Evolutionary conservation across 345 rosid genomes (phyloP), one percentile per base, ranked within the genome.

Genomic region (Eucalyptus cloeziana): DNA sequence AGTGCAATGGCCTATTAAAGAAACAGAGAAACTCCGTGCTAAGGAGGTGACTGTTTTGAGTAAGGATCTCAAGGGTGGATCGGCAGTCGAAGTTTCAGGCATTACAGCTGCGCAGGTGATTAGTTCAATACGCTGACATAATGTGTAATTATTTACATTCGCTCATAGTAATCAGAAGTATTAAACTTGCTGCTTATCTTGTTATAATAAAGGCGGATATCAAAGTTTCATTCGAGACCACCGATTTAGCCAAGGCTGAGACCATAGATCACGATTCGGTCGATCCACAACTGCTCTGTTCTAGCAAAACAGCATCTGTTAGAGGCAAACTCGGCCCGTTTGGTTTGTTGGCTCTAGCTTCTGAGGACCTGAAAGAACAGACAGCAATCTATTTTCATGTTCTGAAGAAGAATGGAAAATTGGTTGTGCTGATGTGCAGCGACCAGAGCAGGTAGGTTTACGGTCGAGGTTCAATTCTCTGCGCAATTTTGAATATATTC

Each of bases 1-100:
- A 89, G 37, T 95, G 3, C 98, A 95, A 87, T 96, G 96, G 98
- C 99, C 99, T 7, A 37, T 96, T 49, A 91, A 47, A 85, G 97
- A 96, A 88, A 24, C 93, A 51, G 95, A 96, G 88, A 91, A 79
- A 30, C 88, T 93, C 14, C 94, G 94, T 31, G 80, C 58, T 1
- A 86, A 89, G 1, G 89, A 88, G 51, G 93, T 94, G 54, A 90
- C 88, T 56, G 52, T 90, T 67, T 81, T 40, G 6, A 86, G 80
- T 67, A 89, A 91, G 88, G 71, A 87, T 60, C 91, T 96, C 69
- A 14, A 89, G 7, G 90, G 88, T 47, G 94, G 95, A 89, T 89
- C 94, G 2, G 54, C 83, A 5, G 3, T 93, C 49, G 91, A 93
- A 89, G 92, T 96, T 64, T 58, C 90, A 37, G 95, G 95, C 37